Conservation (phyloP, 345 rosid species). For the Odontarrhena argentea region DNA sequence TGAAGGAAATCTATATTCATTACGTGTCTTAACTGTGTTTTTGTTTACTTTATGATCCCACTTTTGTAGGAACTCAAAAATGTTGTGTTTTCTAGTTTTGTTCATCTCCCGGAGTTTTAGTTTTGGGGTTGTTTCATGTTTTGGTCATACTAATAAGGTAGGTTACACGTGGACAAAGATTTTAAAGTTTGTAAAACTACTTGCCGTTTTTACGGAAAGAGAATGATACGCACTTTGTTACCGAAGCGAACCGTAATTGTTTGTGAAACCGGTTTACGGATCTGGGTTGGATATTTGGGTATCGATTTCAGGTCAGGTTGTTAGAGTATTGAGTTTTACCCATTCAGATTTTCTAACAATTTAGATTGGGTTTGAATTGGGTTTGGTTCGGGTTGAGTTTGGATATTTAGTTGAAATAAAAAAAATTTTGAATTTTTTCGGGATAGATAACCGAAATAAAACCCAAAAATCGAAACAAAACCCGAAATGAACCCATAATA, state of each 20-base stretch:
- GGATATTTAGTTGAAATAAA: too few relatives aligned
- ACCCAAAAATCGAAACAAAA: too few relatives aligned
- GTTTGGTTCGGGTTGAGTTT: too few relatives aligned
- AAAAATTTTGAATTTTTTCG: too few relatives aligned
- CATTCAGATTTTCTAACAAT: too few relatives aligned
- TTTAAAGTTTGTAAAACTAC: background rate
- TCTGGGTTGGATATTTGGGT: too few relatives aligned
- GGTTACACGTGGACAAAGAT: background rate
- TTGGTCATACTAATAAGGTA: background rate
- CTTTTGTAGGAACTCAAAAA: slow-evolving; percentile 36
- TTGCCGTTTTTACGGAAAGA: background rate
- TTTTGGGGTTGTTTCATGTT: slow-evolving; percentile 10
- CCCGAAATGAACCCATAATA: too few relatives aligned
- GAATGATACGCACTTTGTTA: slow-evolving; percentile 15
- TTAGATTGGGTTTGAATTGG: too few relatives aligned
- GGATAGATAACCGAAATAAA: too few relatives aligned
- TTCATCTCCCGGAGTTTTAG: slow-evolving; percentile 37
- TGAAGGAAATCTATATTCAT: background rate
- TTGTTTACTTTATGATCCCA: slow-evolving; percentile 3
- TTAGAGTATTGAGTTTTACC: too few relatives aligned
- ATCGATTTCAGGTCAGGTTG: too few relatives aligned
- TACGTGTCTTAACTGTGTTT: slow-evolving; percentile 7
- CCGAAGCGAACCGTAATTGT: background rate
- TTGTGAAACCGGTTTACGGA: slow-evolving; percentile 21
- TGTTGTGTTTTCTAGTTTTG: slow-evolving; percentile 37